Conservation (phyloP, 208 protist species). For the Zelonia costaricensis region DNA sequence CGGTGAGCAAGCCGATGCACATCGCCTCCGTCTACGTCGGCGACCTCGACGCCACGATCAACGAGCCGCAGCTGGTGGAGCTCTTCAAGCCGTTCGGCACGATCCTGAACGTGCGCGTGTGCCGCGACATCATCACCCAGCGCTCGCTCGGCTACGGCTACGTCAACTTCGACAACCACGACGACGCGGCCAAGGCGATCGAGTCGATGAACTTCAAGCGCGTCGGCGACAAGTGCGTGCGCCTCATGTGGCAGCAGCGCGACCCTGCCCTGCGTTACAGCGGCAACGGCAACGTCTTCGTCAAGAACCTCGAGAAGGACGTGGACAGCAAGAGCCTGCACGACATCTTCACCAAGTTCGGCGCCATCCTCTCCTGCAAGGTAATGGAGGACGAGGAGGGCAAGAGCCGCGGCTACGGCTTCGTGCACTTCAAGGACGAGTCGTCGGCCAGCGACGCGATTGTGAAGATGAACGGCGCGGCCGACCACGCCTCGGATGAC, state of each 20-base stretch:
- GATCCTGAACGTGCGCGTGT: constrained; percentile 98
- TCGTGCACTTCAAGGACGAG: constrained; percentile 99
- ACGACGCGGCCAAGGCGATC: constrained; percentile 97
- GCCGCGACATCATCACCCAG: constrained; percentile 97
- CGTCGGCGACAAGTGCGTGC: constrained; percentile 94
- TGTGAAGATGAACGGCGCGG: constrained; percentile 96
- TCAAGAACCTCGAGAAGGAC: constrained; percentile 97
- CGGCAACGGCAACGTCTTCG: constrained; percentile 98
- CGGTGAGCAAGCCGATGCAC: constrained; percentile 78
- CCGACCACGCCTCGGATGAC: constrained; percentile 92
- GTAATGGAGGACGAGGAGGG: constrained; percentile 92
- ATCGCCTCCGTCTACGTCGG: constrained; percentile 98
- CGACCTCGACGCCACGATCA: constrained; percentile 95
- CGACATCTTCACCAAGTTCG: constrained; percentile 98
- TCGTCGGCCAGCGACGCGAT: constrained; percentile 95
- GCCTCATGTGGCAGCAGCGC: constrained; percentile 99
- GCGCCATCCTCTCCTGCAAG: constrained; percentile 99
- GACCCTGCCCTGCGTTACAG: constrained; percentile 98
- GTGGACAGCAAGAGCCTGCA: constrained; percentile 98
- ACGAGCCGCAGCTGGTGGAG: constrained; percentile 96
- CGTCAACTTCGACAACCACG: constrained; percentile 98
- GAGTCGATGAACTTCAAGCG: constrained; percentile 98
- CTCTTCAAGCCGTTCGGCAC: constrained; percentile 98
- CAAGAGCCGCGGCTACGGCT: constrained; percentile 97
- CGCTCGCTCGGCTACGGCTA: constrained; percentile 99